Percentiles rank a stretch among this genome's conserved stretches.
phyloP scores from a whole-genome alignment of 139 green algal species.

The Limnomonas spitsbergensis region DNA sequence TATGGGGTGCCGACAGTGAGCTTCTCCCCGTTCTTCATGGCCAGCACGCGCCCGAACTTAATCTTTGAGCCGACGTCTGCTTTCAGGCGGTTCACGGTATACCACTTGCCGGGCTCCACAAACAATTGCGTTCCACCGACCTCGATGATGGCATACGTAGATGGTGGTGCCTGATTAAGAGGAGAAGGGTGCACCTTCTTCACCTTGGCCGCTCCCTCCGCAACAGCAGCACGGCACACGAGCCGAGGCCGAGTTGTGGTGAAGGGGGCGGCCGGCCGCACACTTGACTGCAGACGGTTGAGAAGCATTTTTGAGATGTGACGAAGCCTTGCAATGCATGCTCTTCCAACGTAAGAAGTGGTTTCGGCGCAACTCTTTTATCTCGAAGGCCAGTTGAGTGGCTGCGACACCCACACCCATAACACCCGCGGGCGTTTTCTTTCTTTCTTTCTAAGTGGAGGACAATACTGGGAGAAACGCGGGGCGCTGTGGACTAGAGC shows the following conservation, averaged over 20 bases:
- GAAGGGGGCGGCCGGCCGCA: not conserved
- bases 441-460: too few species aligned
- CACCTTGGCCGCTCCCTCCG: constrained; percentile 18
- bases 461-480: too few species aligned
- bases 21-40: constrained; percentile 71
- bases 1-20: constrained; percentile 86
- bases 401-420: too few species aligned
- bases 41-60: constrained; percentile 84
- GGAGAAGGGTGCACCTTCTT: constrained; percentile 37
- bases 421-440: too few species aligned
- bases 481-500: too few species aligned
- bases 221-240: constrained; percentile 43
- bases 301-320: constrained; percentile 11
- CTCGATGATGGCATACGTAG: constrained; percentile 85
- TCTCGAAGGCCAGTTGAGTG: too few species aligned
- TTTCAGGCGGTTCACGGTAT: constrained; percentile 88
- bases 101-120: constrained; percentile 89
- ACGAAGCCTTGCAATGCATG: too few species aligned
- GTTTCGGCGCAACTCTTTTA: too few species aligned
- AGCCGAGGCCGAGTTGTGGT: constrained; percentile 9
- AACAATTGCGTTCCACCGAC: constrained; percentile 87
- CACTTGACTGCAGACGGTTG: not conserved
- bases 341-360: too few species aligned
- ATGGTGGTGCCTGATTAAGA: constrained; percentile 38
- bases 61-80: constrained; percentile 77